These are phyloP conservation scores for Collybia sp. DNA, from an alignment of 768 basidiomycete species.

Conservation along the genomic window DNA sequence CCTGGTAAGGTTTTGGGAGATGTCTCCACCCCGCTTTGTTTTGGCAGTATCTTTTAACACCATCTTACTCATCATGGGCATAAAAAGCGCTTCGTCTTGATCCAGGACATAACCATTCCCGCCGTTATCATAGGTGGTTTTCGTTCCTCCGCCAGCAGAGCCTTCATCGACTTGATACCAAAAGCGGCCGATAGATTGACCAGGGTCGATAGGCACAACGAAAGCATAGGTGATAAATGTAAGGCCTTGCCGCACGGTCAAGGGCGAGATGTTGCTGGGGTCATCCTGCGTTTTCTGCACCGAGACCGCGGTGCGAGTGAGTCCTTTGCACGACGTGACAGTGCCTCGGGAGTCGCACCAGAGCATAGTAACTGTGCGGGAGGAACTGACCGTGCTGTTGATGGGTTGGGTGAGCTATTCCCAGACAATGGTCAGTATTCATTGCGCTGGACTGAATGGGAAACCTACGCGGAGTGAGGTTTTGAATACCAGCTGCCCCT, in stretches of 20 bases:
- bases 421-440: neutral
- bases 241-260: slow-evolving; percentile 6
- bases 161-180: slow-evolving; percentile 12
- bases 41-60: slow-evolving; percentile 10
- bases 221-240: slow-evolving; percentile 12
- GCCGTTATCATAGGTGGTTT: slow-evolving; percentile 34
- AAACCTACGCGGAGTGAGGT: slow-evolving; percentile 8
- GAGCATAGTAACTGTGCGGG: slow-evolving; percentile 7
- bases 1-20: slow-evolving; percentile 17
- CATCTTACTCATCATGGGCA: slow-evolving; percentile 31
- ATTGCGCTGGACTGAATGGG: neutral
- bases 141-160: slow-evolving; percentile 1
- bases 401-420: neutral
- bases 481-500: slow-evolving; percentile 8
- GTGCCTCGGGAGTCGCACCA: slow-evolving; percentile 14
- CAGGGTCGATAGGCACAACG: slow-evolving; percentile 11
- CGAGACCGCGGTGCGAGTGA: slow-evolving; percentile 1
- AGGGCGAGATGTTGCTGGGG: neutral
- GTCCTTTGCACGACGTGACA: slow-evolving; percentile 3
- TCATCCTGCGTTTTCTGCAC: neutral
- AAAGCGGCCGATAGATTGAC: slow-evolving; percentile 13
- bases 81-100: slow-evolving; percentile 40
- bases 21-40: slow-evolving; percentile 20
- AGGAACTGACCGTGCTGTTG: slow-evolving; percentile 1
- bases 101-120: slow-evolving; percentile 34